phyloP scores from a whole-genome alignment of 257 asterid genomes.

The Fraxinus cuspidata region DNA sequence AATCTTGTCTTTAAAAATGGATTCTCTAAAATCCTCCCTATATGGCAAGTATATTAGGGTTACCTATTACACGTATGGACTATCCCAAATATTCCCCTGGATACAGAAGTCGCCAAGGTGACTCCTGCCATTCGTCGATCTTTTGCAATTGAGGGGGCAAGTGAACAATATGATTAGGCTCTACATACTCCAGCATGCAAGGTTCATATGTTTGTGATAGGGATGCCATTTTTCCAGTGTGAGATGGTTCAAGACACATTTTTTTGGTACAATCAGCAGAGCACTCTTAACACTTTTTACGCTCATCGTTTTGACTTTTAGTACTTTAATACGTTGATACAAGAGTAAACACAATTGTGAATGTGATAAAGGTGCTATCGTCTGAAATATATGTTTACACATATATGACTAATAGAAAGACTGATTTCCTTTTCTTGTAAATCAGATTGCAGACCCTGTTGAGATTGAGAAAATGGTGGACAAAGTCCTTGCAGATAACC shows the following conservation, averaged over 20 bases:
- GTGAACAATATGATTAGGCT: neutral
- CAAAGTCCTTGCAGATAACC: constrained; percentile 72
- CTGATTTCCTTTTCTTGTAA: constrained; percentile 3
- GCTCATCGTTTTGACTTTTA: neutral
- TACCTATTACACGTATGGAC: neutral
- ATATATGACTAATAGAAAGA: neutral
- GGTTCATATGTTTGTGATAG: neutral
- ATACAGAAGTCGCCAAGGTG: too few species aligned
- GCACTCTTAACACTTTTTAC: neutral
- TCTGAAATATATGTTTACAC: neutral
- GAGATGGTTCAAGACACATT: neutral
- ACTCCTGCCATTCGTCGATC: neutral
- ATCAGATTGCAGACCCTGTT: constrained; percentile 77
- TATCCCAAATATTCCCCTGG: neutral
- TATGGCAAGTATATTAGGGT: neutral
- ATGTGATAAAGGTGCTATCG: neutral
- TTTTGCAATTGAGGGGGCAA: neutral
- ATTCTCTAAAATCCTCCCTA: neutral
- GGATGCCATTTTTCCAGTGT: neutral
- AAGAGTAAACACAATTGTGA: neutral
- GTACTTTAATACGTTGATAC: neutral
- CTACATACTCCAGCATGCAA: neutral
- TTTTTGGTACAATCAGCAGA: neutral
- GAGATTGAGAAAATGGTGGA: constrained; percentile 94
- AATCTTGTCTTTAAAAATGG: neutral